phyloP scores from a whole-genome alignment of 2,329 filamentous ascomycete genomes.

The Geosmithia morbida region DNA sequence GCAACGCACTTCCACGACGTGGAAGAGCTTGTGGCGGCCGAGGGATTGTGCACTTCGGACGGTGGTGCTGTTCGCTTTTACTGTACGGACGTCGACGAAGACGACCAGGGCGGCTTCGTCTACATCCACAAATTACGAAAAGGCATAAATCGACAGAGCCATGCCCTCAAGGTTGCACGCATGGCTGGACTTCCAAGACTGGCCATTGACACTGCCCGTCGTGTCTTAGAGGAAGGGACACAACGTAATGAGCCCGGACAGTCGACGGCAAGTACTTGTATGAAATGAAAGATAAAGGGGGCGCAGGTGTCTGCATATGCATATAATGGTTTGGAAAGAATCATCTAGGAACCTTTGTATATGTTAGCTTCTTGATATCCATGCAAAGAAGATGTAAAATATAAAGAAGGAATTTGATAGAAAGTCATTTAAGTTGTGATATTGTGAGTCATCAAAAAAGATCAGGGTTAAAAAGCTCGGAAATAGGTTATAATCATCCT shows the following conservation, averaged over 20 bases:
- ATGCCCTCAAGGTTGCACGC: constrained; percentile 87
- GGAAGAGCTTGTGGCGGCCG: constrained; percentile 56
- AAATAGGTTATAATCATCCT: constrained; percentile 40
- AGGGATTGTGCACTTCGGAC: constrained; percentile 20
- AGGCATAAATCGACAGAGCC: constrained; percentile 75
- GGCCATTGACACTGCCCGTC: constrained; percentile 53
- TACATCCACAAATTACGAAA: constrained; percentile 73
- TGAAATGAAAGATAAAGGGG: background rate
- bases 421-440: constrained; percentile 40
- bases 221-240: constrained; percentile 28
- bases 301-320: background rate
- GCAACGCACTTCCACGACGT: constrained; percentile 89
- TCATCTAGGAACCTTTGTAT: background rate
- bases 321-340: background rate
- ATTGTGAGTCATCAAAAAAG: constrained; percentile 36
- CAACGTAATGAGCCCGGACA: background rate
- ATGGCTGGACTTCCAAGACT: constrained; percentile 68
- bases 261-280: background rate
- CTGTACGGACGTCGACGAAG: constrained; percentile 81
- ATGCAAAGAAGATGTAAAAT: constrained; percentile 6
- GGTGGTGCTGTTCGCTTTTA: constrained; percentile 48
- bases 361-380: constrained; percentile 24
- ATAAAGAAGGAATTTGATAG: constrained; percentile 6
- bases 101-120: constrained; percentile 54
- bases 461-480: constrained; percentile 57